Conservation (phyloP, 768 basidiomycete genomes). For the Boletus insuetus region DNA sequence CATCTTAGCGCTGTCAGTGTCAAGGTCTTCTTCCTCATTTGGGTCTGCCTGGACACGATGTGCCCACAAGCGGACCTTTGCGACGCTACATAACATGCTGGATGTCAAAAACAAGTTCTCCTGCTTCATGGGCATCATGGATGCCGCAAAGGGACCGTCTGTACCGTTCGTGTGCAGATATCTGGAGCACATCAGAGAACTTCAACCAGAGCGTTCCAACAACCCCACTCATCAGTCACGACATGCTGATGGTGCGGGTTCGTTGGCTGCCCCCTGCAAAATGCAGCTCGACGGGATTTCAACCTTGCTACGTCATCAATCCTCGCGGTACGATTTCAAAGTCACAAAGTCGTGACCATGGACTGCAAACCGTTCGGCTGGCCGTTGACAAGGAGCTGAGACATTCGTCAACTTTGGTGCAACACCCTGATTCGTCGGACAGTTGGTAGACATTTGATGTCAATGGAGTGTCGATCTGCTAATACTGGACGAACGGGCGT, state of each 20-base stretch:
- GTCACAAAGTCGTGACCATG: conserved; percentile 42
- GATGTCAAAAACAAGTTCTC: conserved; percentile 43
- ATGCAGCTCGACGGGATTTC: conserved; percentile 51
- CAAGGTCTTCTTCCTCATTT: conserved; percentile 47
- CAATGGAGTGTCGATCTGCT: too few species aligned
- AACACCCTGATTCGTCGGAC: too few species aligned
- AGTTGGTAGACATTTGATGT: too few species aligned
- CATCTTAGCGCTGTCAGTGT: conserved; percentile 55
- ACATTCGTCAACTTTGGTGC: conserved; percentile 30
- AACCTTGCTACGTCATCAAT: conserved; percentile 57
- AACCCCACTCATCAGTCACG: conserved; percentile 4
- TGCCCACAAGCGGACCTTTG: conserved; percentile 47
- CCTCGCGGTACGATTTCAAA: conserved; percentile 45
- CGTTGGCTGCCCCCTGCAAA: conserved; percentile 53
- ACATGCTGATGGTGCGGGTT: conserved; percentile 35
- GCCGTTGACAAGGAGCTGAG: conserved; percentile 43
- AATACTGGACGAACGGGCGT: too few species aligned
- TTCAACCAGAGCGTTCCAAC: conserved; percentile 49
- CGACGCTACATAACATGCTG: conserved; percentile 51
- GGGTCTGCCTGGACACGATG: conserved; percentile 69
- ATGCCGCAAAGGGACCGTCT: conserved; percentile 50
- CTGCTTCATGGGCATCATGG: conserved; percentile 45
- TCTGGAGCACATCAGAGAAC: conserved; percentile 57
- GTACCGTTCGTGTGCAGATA: conserved; percentile 69
- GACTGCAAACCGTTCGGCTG: conserved; percentile 37